Conservation (phyloP, 31 red algal species). For the Odonthalia washingtoniensis region DNA sequence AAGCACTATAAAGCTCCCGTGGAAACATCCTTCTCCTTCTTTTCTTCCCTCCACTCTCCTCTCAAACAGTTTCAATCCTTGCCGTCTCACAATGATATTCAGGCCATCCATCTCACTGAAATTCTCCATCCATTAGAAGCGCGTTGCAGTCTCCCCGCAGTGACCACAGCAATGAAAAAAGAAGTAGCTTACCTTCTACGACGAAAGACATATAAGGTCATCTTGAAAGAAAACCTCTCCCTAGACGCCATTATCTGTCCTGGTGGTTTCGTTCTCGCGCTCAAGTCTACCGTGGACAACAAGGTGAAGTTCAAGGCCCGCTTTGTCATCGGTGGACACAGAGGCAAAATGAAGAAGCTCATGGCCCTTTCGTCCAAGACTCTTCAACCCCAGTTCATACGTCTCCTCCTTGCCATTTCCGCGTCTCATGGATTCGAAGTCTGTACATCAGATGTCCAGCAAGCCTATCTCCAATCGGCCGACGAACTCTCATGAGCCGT, state of each 20-base stretch:
- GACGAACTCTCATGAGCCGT: no score
- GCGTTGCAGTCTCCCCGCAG: background rate
- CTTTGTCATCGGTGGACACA: slow-evolving; percentile 46
- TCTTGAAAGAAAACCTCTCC: slow-evolving; percentile 33
- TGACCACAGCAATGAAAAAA: slow-evolving; percentile 23
- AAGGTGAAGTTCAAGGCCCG: slow-evolving; percentile 46
- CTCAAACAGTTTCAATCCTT: no score
- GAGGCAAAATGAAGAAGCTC: no score
- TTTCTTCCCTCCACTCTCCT: background rate
- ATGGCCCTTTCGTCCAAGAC: no score
- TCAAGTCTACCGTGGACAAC: slow-evolving; percentile 46
- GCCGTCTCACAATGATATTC: background rate
- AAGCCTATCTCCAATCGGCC: no score
- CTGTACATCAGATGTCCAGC: slow-evolving; percentile 45
- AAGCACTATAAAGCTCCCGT: background rate
- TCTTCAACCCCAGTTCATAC: no score
- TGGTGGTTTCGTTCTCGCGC: slow-evolving; percentile 33
- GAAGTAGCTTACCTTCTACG: slow-evolving; percentile 29
- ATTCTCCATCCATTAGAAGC: slow-evolving; percentile 24
- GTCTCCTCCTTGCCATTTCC: slow-evolving; percentile 20
- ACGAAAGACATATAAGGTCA: slow-evolving; percentile 39
- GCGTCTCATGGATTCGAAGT: slow-evolving; percentile 21
- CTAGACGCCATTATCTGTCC: slow-evolving; percentile 43
- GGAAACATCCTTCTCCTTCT: background rate
- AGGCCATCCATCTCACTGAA: slow-evolving; percentile 15